phyloP scores from a whole-genome alignment of 75 land plant genomes.

The Picea glauca region DNA sequence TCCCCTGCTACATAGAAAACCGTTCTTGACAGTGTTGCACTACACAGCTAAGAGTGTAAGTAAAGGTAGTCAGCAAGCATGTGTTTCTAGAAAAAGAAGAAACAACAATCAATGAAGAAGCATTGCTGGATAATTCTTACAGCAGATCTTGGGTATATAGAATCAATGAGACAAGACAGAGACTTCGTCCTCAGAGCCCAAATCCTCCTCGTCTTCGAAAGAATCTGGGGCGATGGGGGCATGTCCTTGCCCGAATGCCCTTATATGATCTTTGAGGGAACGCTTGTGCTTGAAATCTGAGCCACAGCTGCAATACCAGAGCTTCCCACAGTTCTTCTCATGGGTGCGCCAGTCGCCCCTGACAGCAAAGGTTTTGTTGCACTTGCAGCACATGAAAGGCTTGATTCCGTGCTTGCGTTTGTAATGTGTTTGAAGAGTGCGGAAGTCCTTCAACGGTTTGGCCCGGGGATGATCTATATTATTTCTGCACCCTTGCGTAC shows the following conservation, averaged over 20 bases:
- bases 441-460: constrained; percentile 51
- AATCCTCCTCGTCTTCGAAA: constrained; percentile 15
- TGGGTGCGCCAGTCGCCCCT: constrained; percentile 61
- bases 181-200: constrained; percentile 8
- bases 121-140: background rate
- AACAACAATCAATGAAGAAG: background rate
- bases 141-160: background rate
- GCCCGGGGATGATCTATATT: constrained; percentile 52
- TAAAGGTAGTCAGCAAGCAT: background rate
- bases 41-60: too few species aligned
- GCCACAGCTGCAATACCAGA: constrained; percentile 57
- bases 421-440: constrained; percentile 60
- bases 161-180: background rate
- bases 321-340: constrained; percentile 67
- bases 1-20: background rate
- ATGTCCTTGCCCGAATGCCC: constrained; percentile 48
- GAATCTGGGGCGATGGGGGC: constrained; percentile 17
- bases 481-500: constrained; percentile 52
- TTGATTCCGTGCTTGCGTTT: constrained; percentile 55
- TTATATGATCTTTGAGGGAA: constrained; percentile 53
- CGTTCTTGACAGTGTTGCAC: background rate
- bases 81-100: background rate
- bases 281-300: constrained; percentile 66
- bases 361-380: constrained; percentile 49
- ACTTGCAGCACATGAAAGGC: constrained; percentile 50